Evolutionary conservation across 192 early-diverging fungal species (phyloP).

Genomic region (Diversispora epigaea): DNA sequence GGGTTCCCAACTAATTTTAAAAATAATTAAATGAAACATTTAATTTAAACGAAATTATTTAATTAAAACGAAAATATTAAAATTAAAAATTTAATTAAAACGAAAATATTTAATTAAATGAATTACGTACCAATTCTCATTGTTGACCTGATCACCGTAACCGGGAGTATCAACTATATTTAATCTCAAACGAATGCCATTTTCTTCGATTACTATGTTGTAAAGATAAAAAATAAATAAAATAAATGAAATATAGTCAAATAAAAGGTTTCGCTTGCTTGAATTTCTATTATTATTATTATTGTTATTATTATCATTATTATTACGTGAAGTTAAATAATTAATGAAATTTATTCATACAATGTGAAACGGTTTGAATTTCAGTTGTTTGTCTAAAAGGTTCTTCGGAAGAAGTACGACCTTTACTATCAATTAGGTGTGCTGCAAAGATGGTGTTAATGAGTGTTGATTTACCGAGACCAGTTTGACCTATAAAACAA

Average conservation of each 20-base stretch:
- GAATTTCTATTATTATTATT: neutral
- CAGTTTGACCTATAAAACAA: constrained; percentile 76
- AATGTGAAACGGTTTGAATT: constrained; percentile 86
- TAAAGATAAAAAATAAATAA: constrained; percentile 9
- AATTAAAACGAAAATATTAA: neutral
- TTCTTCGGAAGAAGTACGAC: constrained; percentile 77
- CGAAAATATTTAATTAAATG: neutral
- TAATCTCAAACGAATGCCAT: constrained; percentile 87
- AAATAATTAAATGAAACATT: neutral
- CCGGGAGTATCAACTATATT: constrained; percentile 99
- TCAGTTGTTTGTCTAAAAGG: constrained; percentile 90
- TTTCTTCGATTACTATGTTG: constrained; percentile 85
- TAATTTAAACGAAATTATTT: neutral
- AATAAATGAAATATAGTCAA: neutral
- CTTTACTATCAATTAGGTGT: constrained; percentile 92
- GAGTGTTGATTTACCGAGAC: constrained; percentile 96
- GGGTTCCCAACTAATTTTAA: constrained; percentile 80
- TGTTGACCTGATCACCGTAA: constrained; percentile 98
- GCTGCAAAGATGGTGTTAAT: constrained; percentile 98
- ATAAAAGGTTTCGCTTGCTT: no score
- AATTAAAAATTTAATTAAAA: neutral
- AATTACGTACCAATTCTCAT: constrained; percentile 81
- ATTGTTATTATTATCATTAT: neutral
- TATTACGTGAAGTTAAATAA: neutral
- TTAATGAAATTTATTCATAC: constrained; percentile 47